Evolutionary conservation across 305 asterid species (phyloP), one percentile per base, ranked within the genome.

Genomic region (Fraxinus velutina): DNA sequence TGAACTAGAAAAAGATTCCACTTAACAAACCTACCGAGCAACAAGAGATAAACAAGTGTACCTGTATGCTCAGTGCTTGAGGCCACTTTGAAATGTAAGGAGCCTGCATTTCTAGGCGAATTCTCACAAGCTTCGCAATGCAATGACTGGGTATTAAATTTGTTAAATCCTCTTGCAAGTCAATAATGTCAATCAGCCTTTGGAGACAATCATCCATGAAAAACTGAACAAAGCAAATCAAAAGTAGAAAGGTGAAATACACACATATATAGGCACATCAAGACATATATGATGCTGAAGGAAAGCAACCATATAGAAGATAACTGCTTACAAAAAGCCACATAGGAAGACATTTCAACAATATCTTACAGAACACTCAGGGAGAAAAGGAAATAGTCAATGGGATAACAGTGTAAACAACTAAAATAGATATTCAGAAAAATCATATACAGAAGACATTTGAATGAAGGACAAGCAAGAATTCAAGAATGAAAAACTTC

Each of bases 31-130:
- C 19, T 68, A 68, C 47, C 30, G 73, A 78, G 33, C 21, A 44
- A 50, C n/a, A 37, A 44, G 80, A 70, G 62, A 27, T 2, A 79
- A 21, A 79, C 73, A 76, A 32, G 29, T 29, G 55, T 78, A 95
- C 99, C 94, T 95, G 99, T 86, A 95, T 88, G 91, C 98, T 92
- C 80, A 95, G 99, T 83, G 98, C 98, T 86, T 90, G 97, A 75
- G 94, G 92, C 98, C 97, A 95, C 87, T 92, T 93, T 71, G 99
- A 92, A 78, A 95, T 87, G 89, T 88, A 92, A 21, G 99, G 98
- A 83, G 89, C 93, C 85, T 92, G 98, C 97, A 93, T 92, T 83
- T 94, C 99, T 85, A 95, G 87, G 79, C 99, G 94, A 84, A 87
- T 87, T 80, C 91, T 88, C 19, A 93, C 95, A 82, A 93, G 92